Conservation (phyloP, 1,284 basidiomycete species). For the Ganoderma sinense region DNA sequence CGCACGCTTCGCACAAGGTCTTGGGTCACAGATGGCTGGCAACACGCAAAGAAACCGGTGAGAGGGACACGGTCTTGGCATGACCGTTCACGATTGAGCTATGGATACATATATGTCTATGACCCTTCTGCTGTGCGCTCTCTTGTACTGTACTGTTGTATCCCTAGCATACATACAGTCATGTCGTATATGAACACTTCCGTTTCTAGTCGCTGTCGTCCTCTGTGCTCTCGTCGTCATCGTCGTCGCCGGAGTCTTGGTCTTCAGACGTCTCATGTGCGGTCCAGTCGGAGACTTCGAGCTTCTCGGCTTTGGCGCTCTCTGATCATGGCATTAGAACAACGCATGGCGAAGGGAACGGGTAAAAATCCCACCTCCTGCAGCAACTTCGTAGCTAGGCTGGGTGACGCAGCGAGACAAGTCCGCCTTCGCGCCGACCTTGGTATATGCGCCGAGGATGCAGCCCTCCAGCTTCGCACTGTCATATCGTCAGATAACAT, state of each 20-base stretch:
- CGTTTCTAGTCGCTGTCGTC: constrained; percentile 18
- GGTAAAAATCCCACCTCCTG: constrained; percentile 62
- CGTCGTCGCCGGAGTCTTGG: constrained; percentile 27
- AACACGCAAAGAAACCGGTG: constrained; percentile 40
- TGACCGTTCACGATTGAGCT: constrained; percentile 17
- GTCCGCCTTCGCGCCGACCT: constrained; percentile 82
- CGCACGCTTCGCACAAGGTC: constrained; percentile 78
- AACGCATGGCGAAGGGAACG: background rate
- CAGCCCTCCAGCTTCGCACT: constrained; percentile 92
- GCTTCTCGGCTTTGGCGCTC: constrained; percentile 41
- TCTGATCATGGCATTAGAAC: constrained; percentile 29
- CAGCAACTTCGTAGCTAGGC: constrained; percentile 83
- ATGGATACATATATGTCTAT: constrained; percentile 28
- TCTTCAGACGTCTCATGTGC: constrained; percentile 36
- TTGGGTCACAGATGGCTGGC: constrained; percentile 78
- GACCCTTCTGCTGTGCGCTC: constrained; percentile 26
- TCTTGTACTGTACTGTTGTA: constrained; percentile 34
- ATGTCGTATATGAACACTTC: constrained; percentile 25
- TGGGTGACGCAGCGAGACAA: constrained; percentile 89
- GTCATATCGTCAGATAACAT: constrained; percentile 6
- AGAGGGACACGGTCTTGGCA: constrained; percentile 13
- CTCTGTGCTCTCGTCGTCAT: constrained; percentile 22
- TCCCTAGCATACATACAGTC: constrained; percentile 34
- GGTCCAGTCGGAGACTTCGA: constrained; percentile 47
- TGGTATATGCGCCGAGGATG: constrained; percentile 85